Evolutionary conservation across 768 basidiomycete genomes (phyloP).

Genomic region (Hygrophorus pudorinus): DNA sequence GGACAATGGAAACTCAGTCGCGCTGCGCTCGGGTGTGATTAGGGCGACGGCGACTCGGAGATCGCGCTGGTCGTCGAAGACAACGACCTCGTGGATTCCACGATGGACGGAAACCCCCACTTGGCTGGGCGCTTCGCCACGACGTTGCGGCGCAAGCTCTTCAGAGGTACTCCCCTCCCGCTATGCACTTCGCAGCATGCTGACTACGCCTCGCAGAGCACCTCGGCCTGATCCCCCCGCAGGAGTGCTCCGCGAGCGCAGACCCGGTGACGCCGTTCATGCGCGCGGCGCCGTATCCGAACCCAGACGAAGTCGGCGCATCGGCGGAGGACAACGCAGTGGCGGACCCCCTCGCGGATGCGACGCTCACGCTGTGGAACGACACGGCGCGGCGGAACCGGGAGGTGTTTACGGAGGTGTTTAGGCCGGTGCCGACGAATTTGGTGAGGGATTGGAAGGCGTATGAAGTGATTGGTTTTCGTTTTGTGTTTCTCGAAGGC

Average conservation of each 20-base stretch:
- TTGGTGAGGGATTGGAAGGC: constrained; percentile 67
- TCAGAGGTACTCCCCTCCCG: constrained; percentile 44
- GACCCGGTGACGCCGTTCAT: constrained; percentile 49
- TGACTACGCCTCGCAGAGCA: constrained; percentile 44
- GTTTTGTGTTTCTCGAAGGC: neutral
- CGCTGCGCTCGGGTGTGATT: constrained; percentile 4
- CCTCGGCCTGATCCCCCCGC: constrained; percentile 76
- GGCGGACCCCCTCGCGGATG: constrained; percentile 67
- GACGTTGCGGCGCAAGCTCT: constrained; percentile 73
- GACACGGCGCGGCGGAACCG: constrained; percentile 71
- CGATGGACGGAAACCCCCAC: constrained; percentile 72
- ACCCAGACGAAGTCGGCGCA: constrained; percentile 54
- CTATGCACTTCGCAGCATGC: neutral
- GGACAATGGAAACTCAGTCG: neutral
- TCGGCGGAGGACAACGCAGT: constrained; percentile 55
- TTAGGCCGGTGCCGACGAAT: constrained; percentile 82
- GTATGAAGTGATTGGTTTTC: constrained; percentile 49
- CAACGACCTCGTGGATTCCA: constrained; percentile 58
- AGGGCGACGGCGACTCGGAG: constrained; percentile 93
- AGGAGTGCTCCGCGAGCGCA: constrained; percentile 32
- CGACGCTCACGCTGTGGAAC: constrained; percentile 49
- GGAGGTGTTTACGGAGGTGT: constrained; percentile 79
- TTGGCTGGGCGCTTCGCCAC: constrained; percentile 74
- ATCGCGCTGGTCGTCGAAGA: constrained; percentile 92
- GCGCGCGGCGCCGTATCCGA: constrained; percentile 66